Conservation (phyloP, 345 rosid species). For the Cardiospermum halicacabum region DNA sequence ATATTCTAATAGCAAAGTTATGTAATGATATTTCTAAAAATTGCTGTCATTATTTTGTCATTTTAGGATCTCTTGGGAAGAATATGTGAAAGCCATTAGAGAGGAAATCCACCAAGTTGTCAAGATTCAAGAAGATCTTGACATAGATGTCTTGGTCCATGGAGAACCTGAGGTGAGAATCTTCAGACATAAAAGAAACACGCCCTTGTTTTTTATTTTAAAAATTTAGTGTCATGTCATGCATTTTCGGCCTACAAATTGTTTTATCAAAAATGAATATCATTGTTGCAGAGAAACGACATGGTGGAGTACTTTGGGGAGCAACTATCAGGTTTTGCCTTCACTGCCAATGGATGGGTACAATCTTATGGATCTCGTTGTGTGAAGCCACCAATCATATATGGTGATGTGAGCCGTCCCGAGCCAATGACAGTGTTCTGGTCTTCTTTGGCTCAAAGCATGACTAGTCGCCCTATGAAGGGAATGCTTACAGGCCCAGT, state of each 20-base stretch:
- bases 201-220: background rate
- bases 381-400: constrained; percentile 96
- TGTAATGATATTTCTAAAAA: constrained; percentile 6
- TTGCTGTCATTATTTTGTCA: background rate
- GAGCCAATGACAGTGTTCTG: constrained; percentile 97
- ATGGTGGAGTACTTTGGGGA: constrained; percentile 99
- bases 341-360: constrained; percentile 96
- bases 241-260: background rate
- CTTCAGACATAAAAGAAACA: constrained; percentile 3
- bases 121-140: constrained; percentile 85
- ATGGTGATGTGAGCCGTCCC: constrained; percentile 99
- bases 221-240: background rate
- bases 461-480: constrained; percentile 97
- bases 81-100: constrained; percentile 80
- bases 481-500: constrained; percentile 99
- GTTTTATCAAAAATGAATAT: background rate
- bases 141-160: constrained; percentile 93
- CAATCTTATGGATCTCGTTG: constrained; percentile 98
- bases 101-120: constrained; percentile 90
- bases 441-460: constrained; percentile 92
- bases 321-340: constrained; percentile 91
- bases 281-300: constrained; percentile 71
- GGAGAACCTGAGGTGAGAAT: constrained; percentile 95
- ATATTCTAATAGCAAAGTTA: background rate
- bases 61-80: constrained; percentile 82